Percentiles rank a stretch among this genome's conserved stretches.
These are phyloP conservation scores for Chrysanthemum seticuspe DNA, from an alignment of 129 eudicot species.

Conservation along the genomic window DNA sequence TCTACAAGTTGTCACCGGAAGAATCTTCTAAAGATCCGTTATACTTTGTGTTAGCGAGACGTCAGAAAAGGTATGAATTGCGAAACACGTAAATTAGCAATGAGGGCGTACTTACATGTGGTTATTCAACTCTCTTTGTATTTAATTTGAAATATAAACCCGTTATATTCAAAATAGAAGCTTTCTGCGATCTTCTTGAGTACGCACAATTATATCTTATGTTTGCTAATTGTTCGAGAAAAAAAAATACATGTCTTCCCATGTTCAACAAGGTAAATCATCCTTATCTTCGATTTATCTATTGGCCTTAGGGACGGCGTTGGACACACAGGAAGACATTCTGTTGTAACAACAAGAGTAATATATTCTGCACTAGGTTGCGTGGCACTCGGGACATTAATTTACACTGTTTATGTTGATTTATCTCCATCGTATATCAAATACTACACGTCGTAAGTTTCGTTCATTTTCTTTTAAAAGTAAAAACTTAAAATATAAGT, in stretches of 20 bases:
- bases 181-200: too few species aligned
- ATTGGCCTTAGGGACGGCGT: constrained; percentile 31
- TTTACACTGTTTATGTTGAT: constrained; percentile 47
- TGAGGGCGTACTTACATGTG: neutral
- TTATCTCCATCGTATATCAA: constrained; percentile 49
- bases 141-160: too few species aligned
- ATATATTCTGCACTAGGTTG: constrained; percentile 55
- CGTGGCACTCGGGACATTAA: constrained; percentile 53
- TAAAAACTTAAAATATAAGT: too few species aligned
- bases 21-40: constrained; percentile 59
- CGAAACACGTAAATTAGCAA: neutral
- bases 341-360: constrained; percentile 48
- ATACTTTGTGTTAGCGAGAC: constrained; percentile 47
- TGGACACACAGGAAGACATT: constrained; percentile 27
- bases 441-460: constrained; percentile 48
- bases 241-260: too few species aligned
- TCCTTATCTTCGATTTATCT: neutral
- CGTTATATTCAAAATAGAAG: neutral
- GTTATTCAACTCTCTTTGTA: too few species aligned
- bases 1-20: constrained; percentile 48
- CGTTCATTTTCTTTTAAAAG: neutral
- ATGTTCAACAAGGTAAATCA: too few species aligned
- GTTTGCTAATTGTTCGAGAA: too few species aligned
- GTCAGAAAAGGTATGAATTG: constrained; percentile 22
- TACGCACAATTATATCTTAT: too few species aligned